Conservation (phyloP, 2,329 filamentous ascomycete species). For the Xylaria sp. region DNA sequence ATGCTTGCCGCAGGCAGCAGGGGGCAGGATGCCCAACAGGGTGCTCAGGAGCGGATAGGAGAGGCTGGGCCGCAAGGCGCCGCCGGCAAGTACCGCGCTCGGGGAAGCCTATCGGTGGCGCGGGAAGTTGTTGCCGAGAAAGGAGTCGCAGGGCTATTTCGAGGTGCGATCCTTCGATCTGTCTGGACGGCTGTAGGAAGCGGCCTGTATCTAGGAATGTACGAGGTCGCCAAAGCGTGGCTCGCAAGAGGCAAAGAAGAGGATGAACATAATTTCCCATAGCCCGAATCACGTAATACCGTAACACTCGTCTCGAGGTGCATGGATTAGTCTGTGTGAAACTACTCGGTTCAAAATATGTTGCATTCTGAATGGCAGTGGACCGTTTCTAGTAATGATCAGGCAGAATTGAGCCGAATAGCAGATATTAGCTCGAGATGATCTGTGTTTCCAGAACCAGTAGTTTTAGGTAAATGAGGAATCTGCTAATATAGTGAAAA, state of each 20-base stretch:
- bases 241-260: constrained; percentile 59
- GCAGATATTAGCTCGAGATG: background rate
- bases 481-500: constrained; percentile 1
- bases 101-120: constrained; percentile 67
- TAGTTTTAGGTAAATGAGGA: constrained; percentile 2
- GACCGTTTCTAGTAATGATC: constrained; percentile 3
- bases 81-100: constrained; percentile 13
- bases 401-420: constrained; percentile 12
- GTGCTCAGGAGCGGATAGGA: constrained; percentile 44
- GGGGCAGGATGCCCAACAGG: constrained; percentile 46
- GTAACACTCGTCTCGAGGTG: background rate
- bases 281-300: constrained; percentile 15
- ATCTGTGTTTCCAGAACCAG: background rate
- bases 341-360: background rate
- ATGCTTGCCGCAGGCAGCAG: constrained; percentile 49
- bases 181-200: constrained; percentile 86
- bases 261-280: constrained; percentile 49
- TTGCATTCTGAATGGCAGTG: background rate
- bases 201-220: constrained; percentile 86
- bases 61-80: constrained; percentile 47
- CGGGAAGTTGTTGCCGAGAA: constrained; percentile 72
- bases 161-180: constrained; percentile 77
- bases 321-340: constrained; percentile 8
- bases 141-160: constrained; percentile 79
- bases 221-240: constrained; percentile 81